A percentile compares a stretch with the other conserved stretches of the same genome.
Conservation (phyloP, 129 eudicot species). For the Artemisia tridentata region DNA sequence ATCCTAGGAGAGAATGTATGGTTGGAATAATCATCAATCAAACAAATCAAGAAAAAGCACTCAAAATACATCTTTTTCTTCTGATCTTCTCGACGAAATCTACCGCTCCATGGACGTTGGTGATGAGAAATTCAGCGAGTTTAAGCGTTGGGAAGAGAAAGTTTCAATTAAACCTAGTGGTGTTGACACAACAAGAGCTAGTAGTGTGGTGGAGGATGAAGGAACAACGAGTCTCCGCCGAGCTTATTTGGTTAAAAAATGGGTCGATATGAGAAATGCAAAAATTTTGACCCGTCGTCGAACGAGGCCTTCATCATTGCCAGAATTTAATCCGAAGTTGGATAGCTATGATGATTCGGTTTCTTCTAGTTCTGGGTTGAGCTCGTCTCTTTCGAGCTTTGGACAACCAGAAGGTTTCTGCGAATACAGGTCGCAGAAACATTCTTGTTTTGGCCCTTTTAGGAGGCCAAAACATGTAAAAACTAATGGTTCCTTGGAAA, state of each 20-base stretch:
- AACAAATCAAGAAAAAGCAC: slow-evolving; percentile 35
- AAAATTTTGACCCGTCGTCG: slow-evolving; percentile 20
- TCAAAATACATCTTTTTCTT: slow-evolving; percentile 64
- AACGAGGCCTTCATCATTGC: slow-evolving; percentile 22
- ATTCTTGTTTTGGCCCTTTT: slow-evolving; percentile 44
- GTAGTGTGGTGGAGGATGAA: slow-evolving; percentile 39
- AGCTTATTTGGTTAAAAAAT: slow-evolving; percentile 64
- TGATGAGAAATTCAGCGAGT: slow-evolving; percentile 24
- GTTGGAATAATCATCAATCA: slow-evolving; percentile 37
- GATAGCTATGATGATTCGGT: slow-evolving; percentile 28
- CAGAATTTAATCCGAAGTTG: slow-evolving; percentile 22
- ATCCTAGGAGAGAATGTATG: slow-evolving; percentile 36
- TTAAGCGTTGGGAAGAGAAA: slow-evolving; percentile 26
- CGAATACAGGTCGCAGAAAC: slow-evolving; percentile 22
- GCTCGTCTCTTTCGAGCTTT: slow-evolving; percentile 45
- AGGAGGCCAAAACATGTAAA: slow-evolving; percentile 39
- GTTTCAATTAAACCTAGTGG: slow-evolving; percentile 11
- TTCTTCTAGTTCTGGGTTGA: slow-evolving; percentile 50
- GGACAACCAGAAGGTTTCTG: slow-evolving; percentile 41
- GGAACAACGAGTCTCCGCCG: slow-evolving; percentile 48
- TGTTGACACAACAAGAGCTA: slow-evolving; percentile 12
- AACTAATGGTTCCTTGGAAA: slow-evolving; percentile 1
- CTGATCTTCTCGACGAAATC: slow-evolving; percentile 73
- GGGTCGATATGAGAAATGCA: slow-evolving; percentile 60
- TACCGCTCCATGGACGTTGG: slow-evolving; percentile 56